Evolutionary conservation across 2,329 filamentous ascomycete genomes (phyloP), one percentile per base, ranked within the genome.

Genomic region (Xylaria sp.): DNA sequence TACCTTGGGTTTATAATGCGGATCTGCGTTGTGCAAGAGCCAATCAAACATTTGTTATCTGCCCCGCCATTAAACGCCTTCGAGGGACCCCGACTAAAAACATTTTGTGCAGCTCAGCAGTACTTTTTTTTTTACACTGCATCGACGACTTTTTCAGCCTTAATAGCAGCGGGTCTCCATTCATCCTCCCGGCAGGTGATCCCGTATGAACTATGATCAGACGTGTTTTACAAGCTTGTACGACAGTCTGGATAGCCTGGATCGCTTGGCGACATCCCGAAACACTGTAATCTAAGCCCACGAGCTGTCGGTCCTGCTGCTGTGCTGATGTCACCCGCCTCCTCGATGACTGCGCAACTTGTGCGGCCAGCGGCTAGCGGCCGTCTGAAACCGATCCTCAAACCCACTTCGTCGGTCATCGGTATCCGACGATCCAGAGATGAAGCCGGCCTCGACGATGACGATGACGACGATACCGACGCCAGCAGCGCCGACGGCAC

Each of bases 321-420:
- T 14, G 45, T 63, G 59, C 57, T 45, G 50, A 74, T 77, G 72
- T 71, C 71, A 61, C 66, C 73, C 63, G 62, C 73, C 66, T 71
- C 73, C 60, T 71, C 73, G 12, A 74, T 70, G 51, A 65, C 72
- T 65, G 71, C 72, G 67, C 77, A 73, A 54, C 67, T 72, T 66
- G 56, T 72, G 53, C 70, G 70, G 58, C 74, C 79, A 55, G 72
- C 77, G 39, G 78, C 76, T 30, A 36, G 79, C 48, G 82, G 83
- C 34, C 83, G 84, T 12, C 82, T 85, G 65, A 86, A 85, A 69
- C 86, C 86, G 9, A 88, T 88, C 48, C 81, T 88, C 56, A 86
- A 86, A 63, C 73, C 79, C 68, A 77, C 84, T 2, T 75, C 79
- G 8, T 82, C 84, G 14, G 72, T 85, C 9, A 77, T 86, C 9